phyloP scores from a whole-genome alignment of 768 basidiomycete genomes.

The Termitomyces sp. region DNA sequence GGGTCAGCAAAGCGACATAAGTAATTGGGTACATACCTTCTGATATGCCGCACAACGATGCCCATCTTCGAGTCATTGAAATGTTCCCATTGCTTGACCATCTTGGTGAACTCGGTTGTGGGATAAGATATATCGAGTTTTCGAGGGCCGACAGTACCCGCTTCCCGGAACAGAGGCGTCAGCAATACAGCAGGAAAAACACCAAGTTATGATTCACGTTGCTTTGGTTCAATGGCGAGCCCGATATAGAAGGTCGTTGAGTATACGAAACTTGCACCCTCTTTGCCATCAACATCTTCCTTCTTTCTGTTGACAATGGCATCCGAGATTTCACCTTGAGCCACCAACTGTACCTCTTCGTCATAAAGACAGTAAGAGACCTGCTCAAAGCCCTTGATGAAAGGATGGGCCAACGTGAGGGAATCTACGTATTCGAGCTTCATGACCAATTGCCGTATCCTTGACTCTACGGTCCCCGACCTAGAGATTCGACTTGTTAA shows the following conservation, averaged over 20 bases:
- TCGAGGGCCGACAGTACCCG: constrained; percentile 73
- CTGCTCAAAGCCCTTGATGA: constrained; percentile 92
- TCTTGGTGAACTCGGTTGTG: constrained; percentile 90
- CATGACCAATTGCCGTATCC: constrained; percentile 94
- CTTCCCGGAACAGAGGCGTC: constrained; percentile 38
- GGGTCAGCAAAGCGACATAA: constrained; percentile 3
- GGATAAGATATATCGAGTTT: constrained; percentile 96
- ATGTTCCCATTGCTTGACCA: constrained; percentile 94
- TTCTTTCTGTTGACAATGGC: constrained; percentile 69
- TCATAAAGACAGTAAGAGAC: constrained; percentile 79
- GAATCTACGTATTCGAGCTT: constrained; percentile 96
- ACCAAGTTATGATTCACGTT: constrained; percentile 52
- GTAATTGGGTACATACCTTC: constrained; percentile 53
- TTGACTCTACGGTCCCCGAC: constrained; percentile 98
- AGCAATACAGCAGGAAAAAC: constrained; percentile 12
- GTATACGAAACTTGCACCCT: constrained; percentile 76
- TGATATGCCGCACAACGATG: constrained; percentile 90
- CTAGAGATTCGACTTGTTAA: constrained; percentile 23
- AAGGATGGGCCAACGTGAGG: constrained; percentile 90
- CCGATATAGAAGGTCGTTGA: constrained; percentile 99
- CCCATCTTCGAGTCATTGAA: constrained; percentile 93
- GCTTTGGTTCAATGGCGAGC: constrained; percentile 86
- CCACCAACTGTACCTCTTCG: constrained; percentile 85
- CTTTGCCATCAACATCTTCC: constrained; percentile 75
- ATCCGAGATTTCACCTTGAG: constrained; percentile 83